Conservation (phyloP, 129 eudicot species). For the Helianthus annuus region HanXRQr2.0-SUNRISE NC_035448.2:64449481-64449980, state of each 20-base stretch:
- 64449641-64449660: neutral
- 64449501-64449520: neutral
- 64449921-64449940: too few species aligned
- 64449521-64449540: neutral
- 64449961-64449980: too few species aligned
- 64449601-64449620: neutral
- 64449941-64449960: too few species aligned
- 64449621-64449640: neutral
- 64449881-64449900: too few species aligned
- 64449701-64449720: neutral
- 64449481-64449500: neutral
- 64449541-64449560: neutral
- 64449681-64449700: neutral
- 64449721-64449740: neutral
- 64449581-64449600: neutral
- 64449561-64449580: neutral
- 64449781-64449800: neutral
- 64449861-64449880: too few species aligned
- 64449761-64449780: neutral
- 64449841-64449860: neutral
- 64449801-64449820: neutral
- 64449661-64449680: neutral
- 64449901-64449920: too few species aligned
- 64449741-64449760: neutral
- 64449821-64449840: neutral